Evolutionary conservation across 306 rosid species (phyloP), one percentile per base, ranked within the genome.

Genomic region (Pyrus bretschneideri): DNA sequence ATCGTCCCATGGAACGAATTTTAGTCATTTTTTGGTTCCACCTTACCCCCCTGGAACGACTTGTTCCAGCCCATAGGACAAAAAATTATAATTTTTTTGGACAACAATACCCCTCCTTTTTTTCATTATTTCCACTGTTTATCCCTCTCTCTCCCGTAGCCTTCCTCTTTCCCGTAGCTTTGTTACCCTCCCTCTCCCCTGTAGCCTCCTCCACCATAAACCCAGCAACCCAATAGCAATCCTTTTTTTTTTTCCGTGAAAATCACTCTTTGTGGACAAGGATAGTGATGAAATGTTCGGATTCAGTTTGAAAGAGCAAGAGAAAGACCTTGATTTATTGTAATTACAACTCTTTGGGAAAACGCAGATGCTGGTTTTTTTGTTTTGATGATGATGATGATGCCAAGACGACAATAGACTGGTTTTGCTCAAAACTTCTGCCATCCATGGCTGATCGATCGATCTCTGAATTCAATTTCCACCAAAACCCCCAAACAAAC

Each of bases 381-480:
- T 5, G 21, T 49, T 74, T 49, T 72, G 82, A 54, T 31, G 25
- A 25, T 25, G 57, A 5, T 40, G 18, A 12, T 62, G 74, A 64
- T 63, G 73, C 76, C 84, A 85, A 2, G 88, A 83, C 10, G 93
- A 80, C 73, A 91, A 72, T 76, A 89, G 19, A 71, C 79, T 74
- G 1, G 85, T 65, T 78, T 89, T 85, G 86, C 79, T 70, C 40
- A 91, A 79, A 76, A 81, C 77, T 49, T 81, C 87, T 2, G 93
- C 87, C 97, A 91, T 91, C 33, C 3, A 29, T 29, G 30, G 33
- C 5, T 31, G 4, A 31, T 27, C 19, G 3, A 12, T 22, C 2
- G 27, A 0, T 30, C 30, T 45, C 55, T 12, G 57, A 52, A 68
- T 46, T 44, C 59, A 62, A 65, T 49, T 42, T 52, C 19, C 19